Evolutionary conservation across 1,284 basidiomycete species (phyloP).

Genomic region (Hypsizygus ulmarius): DNA sequence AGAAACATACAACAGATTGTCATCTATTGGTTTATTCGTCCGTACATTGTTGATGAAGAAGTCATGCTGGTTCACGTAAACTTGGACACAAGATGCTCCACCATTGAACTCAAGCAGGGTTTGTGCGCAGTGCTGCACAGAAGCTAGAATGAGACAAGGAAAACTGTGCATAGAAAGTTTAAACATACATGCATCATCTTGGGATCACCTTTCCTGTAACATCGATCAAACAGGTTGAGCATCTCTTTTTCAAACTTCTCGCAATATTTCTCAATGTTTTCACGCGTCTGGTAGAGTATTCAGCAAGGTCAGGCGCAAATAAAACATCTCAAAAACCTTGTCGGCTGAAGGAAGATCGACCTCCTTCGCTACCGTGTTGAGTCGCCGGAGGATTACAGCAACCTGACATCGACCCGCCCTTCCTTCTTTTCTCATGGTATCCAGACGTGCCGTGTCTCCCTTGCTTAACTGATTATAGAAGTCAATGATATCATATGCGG

Average conservation of each 20-base stretch:
- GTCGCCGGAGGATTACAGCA: slow-evolving; percentile 84
- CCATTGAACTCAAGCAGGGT: slow-evolving; percentile 98
- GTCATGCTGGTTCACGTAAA: slow-evolving; percentile 99
- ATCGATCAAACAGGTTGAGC: slow-evolving; percentile 92
- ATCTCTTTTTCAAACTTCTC: slow-evolving; percentile 99
- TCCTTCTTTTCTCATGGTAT: slow-evolving; percentile 82
- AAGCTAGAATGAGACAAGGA: neutral
- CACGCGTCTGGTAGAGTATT: slow-evolving; percentile 59
- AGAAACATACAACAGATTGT: slow-evolving; percentile 57
- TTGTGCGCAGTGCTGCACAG: slow-evolving; percentile 89
- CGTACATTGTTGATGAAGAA: slow-evolving; percentile 94
- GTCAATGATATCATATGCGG: slow-evolving; percentile 92
- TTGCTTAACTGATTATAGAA: slow-evolving; percentile 93
- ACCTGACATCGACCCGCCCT: slow-evolving; percentile 86
- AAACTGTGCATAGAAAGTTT: slow-evolving; percentile 1
- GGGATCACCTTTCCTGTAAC: slow-evolving; percentile 94
- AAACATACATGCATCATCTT: slow-evolving; percentile 93
- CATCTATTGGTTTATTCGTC: slow-evolving; percentile 55
- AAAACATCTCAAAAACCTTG: slow-evolving; percentile 46
- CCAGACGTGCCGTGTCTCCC: slow-evolving; percentile 78
- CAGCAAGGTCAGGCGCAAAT: slow-evolving; percentile 1
- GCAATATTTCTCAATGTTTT: slow-evolving; percentile 92
- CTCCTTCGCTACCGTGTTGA: slow-evolving; percentile 90
- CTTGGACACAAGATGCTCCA: slow-evolving; percentile 93
- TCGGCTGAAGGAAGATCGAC: slow-evolving; percentile 83